Base-by-base conservation (phyloP, 768 basidiomycete genomes). In the Hygrophorus pudorinus region DNA sequence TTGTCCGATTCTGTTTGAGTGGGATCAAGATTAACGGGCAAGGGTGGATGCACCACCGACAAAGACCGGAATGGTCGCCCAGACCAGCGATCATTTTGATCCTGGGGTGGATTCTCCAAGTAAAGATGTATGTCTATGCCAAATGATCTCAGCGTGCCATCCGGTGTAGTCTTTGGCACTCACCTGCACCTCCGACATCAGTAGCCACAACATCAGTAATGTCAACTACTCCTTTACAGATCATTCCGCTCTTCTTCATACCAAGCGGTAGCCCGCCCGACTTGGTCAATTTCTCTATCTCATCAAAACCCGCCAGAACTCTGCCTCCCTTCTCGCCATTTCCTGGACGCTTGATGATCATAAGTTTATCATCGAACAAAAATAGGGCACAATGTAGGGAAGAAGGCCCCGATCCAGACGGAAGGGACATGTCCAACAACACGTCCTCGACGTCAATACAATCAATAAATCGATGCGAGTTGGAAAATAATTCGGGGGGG, bases 391-490 rank as follows among this genome's bases (percentile, higher is more conserved):
- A 93, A 56, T 89, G 84, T 13, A 94, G 71, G 1, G 73, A 67
- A 2, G 65, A 72, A 14, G 31, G 18, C 42, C 65, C 68, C 10
- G 67, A 64, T 28, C 71, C 55, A 11, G 72, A 70, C 40, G 76
- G 71, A 20, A 67, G 51, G 20, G 66, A 65, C 2, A 67, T 60
- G 43, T 83, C 82, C 18, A 70, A 60, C 32, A 79, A 56, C 28
- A 77, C 60, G 56, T 98, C 96, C 55, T 92, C 89, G 5, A 92
- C 88, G 57, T 98, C 96, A 52, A 98, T 82, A 47, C 83, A 89
- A 58, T 92, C 92, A 45, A 98, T 75, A 57, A 86, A 94, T 49
- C 79, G 78, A 31, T 94, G 79, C 33, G 81, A 83, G 59, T 84
- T 85, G 16, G 85, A 92, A 59, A 94, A 85, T n/a, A 99, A 63